A percentile compares a stretch with the other conserved stretches of the same genome.
Evolutionary conservation across 805 yeast species (phyloP).

Genomic region (Kazachstania africana): DNA sequence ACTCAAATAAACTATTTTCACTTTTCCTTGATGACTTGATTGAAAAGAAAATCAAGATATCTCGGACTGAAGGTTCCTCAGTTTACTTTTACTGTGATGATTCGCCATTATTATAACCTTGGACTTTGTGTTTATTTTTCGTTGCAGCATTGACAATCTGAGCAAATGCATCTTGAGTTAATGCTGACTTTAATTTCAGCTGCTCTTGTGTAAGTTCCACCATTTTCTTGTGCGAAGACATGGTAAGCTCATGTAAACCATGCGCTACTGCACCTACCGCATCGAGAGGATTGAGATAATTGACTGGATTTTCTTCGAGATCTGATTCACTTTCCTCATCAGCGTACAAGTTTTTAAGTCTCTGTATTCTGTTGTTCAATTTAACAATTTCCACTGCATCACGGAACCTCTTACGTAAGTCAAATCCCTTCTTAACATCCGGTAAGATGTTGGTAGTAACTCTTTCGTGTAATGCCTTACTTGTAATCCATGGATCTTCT

Average conservation of each 20-base stretch:
- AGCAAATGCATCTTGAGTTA: conserved; percentile 45
- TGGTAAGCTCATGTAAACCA: conserved; percentile 5
- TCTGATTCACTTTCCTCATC: conserved; percentile 31
- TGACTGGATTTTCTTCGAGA: conserved; percentile 13
- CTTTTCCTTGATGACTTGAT: too few species aligned
- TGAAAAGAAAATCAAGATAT: too few species aligned
- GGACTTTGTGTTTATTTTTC: conserved; percentile 38
- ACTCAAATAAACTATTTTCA: too few species aligned
- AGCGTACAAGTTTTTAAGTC: conserved; percentile 45
- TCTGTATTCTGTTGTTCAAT: conserved; percentile 64
- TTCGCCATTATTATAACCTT: too few species aligned
- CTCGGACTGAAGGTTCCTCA: too few species aligned
- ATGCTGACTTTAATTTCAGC: conserved; percentile 24
- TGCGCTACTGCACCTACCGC: conserved; percentile 8
- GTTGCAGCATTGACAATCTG: conserved; percentile 61
- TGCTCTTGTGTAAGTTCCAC: conserved; percentile 3
- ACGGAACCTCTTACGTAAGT: conserved; percentile 53
- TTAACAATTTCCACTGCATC: conserved; percentile 77
- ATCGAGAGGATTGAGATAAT: too few species aligned
- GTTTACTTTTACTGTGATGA: too few species aligned
- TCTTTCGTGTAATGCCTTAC: conserved; percentile 26
- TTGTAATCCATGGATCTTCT: conserved; percentile 64
- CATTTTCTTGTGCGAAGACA: neutral
- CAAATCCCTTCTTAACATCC: conserved; percentile 65
- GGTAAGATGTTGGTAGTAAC: conserved; percentile 70